Percentiles rank a stretch among this genome's conserved stretches.
These are phyloP conservation scores for Ascocoryne sarcoides DNA, from an alignment of 2,329 filamentous ascomycete species.

Conservation along the genomic window DNA sequence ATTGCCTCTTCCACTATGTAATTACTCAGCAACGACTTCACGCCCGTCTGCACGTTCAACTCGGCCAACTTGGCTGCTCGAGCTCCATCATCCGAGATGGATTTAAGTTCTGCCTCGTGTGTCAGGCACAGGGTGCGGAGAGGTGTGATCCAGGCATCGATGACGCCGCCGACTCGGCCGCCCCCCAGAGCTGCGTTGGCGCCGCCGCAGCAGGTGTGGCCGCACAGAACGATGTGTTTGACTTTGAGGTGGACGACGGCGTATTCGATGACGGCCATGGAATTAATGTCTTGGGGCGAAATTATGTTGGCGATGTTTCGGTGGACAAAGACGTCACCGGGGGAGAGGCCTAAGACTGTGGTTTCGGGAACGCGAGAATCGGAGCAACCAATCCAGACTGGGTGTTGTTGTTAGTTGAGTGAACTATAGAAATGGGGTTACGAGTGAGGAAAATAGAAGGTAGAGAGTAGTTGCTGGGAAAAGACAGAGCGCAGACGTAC, in stretches of 20 bases:
- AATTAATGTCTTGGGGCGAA: constrained; percentile 65
- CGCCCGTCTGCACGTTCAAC: constrained; percentile 64
- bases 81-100: constrained; percentile 44
- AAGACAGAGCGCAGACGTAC: too few species aligned
- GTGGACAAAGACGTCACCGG: constrained; percentile 81
- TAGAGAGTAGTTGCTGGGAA: not conserved
- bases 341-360: constrained; percentile 66
- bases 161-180: constrained; percentile 40
- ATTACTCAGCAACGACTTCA: constrained; percentile 61
- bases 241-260: constrained; percentile 65
- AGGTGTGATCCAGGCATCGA: constrained; percentile 47
- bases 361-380: constrained; percentile 81
- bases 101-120: constrained; percentile 46
- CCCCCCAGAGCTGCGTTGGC: constrained; percentile 48
- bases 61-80: constrained; percentile 58
- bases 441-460: not conserved
- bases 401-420: constrained; percentile 1
- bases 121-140: constrained; percentile 36
- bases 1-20: constrained; percentile 62
- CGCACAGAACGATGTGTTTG: constrained; percentile 61
- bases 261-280: constrained; percentile 68
- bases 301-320: constrained; percentile 86
- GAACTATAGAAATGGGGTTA: too few species aligned
- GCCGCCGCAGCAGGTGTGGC: constrained; percentile 61
- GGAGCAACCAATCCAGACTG: constrained; percentile 79